phyloP scores from a whole-genome alignment of 129 eudicot species.

The Escallonia herrerae region DNA sequence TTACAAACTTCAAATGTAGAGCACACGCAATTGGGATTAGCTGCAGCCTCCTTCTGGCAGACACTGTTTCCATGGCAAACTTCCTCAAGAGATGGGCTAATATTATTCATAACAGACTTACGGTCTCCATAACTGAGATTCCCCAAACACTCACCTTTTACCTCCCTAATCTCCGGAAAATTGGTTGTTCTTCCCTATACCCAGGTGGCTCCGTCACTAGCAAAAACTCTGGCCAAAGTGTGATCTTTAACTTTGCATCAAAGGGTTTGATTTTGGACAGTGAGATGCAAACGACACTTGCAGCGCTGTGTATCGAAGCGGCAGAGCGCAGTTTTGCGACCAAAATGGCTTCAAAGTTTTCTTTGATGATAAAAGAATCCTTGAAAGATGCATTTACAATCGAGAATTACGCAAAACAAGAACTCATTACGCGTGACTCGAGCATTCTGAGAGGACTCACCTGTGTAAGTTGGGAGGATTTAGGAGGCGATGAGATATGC shows the following conservation, averaged over 20 bases:
- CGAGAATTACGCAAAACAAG: not conserved
- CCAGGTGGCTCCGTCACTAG: not conserved
- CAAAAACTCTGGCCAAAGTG: conserved; percentile 1
- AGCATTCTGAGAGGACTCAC: not conserved
- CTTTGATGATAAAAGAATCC: conserved; percentile 13
- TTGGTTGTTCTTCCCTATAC: not conserved
- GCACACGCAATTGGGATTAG: conserved; percentile 48
- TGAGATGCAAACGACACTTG: conserved; percentile 11
- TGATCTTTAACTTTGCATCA: conserved; percentile 12
- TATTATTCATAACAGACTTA: conserved; percentile 17
- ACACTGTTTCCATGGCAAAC: conserved; percentile 27
- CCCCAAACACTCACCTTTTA: conserved; percentile 25
- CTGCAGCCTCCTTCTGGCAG: conserved; percentile 36
- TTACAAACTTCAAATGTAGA: conserved; percentile 42
- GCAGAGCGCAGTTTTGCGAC: conserved; percentile 16
- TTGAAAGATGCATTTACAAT: conserved; percentile 9
- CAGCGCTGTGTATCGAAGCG: conserved; percentile 21
- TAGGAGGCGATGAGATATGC: conserved; percentile 12
- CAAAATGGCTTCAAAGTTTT: conserved; percentile 9
- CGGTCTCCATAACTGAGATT: conserved; percentile 4
- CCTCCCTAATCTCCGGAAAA: conserved; percentile 19
- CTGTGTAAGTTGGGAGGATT: conserved; percentile 22
- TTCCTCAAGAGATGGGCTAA: conserved; percentile 36
- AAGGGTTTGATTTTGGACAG: not conserved
- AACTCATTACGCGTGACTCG: not conserved